Evolutionary conservation across 176 grass and related monocot genomes (phyloP), one percentile per base, ranked within the genome.

Genomic region (Aegilops speltoides): DNA sequence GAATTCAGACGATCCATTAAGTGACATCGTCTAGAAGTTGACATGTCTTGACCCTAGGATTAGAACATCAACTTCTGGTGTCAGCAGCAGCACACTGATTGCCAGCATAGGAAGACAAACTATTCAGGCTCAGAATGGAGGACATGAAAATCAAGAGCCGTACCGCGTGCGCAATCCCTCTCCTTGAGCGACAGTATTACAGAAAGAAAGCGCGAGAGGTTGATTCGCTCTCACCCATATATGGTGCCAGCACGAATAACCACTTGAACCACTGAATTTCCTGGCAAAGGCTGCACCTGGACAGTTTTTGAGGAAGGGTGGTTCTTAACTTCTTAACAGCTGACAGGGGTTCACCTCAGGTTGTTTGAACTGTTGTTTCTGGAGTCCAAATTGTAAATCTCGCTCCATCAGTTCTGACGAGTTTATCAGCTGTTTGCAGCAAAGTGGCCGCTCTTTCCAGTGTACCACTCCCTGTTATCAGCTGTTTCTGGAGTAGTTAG

Each of bases 1-100:
- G 26, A 77, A 46, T 60, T 71, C 77, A 88, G 2, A 64, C 25
- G 73, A 81, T 28, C 72, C 31, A 26, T 64, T 28, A 78, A 43
- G 52, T 32, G 82, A 85, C 14, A 38, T 41, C 11, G 82, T 91
- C 76, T 91, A 85, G 68, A 84, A 50, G 46, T 64, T 70, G 45
- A 85, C 77, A 85, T 70, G 50, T 88, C 12, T 45, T 41, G 14
- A 68, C 63, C 63, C 8, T 48, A 68, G 41, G 45, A 68, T 28
- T 38, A 74, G 20, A 50, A 57, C 13, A 77, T 37, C 46, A 3
- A 59, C 41, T 84, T 76, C 10, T 56, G 2, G 20, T 34, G n/a
- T 79, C 19, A 8, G 36, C 57, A 74, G 83, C 73, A 45, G 36
- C 56, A 32, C 25, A 38, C 22, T 29, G 36, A 70, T 86, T 77